Evolutionary conservation across 441 rosid species (phyloP).

Genomic region (Bruguiera hainesii): DNA sequence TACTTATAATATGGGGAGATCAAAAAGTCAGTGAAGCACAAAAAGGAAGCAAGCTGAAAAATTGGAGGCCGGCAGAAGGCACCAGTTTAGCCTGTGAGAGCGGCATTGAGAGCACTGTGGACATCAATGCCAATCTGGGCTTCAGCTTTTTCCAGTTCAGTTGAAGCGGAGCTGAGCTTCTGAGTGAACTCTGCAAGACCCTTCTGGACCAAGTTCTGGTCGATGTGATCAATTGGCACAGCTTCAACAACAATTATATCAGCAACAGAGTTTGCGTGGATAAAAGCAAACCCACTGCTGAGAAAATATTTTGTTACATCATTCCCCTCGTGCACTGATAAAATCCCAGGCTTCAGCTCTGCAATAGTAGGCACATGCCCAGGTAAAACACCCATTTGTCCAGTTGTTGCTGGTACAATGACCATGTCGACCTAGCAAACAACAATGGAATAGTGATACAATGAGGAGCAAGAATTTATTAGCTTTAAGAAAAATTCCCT

Average conservation of each 20-base stretch:
- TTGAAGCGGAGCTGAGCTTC: constrained; percentile 72
- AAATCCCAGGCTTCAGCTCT: constrained; percentile 79
- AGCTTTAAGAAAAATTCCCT: neutral
- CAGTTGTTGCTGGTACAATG: constrained; percentile 85
- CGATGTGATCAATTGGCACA: constrained; percentile 66
- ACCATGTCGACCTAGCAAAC: constrained; percentile 90
- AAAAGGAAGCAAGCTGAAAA: constrained; percentile 5
- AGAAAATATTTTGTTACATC: constrained; percentile 59
- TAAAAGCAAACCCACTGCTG: constrained; percentile 83
- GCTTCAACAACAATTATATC: constrained; percentile 79
- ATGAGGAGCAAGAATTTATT: neutral
- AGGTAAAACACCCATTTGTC: constrained; percentile 92
- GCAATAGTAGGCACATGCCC: constrained; percentile 88
- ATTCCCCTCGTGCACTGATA: constrained; percentile 81
- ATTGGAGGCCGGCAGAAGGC: neutral
- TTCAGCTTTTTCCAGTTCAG: constrained; percentile 82
- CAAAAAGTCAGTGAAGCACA: constrained; percentile 16
- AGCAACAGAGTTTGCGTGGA: constrained; percentile 83
- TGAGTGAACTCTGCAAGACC: constrained; percentile 79
- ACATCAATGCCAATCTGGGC: constrained; percentile 89
- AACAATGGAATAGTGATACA: neutral
- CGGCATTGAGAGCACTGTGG: constrained; percentile 74
- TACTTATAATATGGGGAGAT: constrained; percentile 17
- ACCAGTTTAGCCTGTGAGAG: constrained; percentile 60
- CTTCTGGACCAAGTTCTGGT: constrained; percentile 68